These are phyloP conservation scores for Tylopilus intermedius DNA, from an alignment of 768 basidiomycete genomes.

Conservation along the genomic window DNA sequence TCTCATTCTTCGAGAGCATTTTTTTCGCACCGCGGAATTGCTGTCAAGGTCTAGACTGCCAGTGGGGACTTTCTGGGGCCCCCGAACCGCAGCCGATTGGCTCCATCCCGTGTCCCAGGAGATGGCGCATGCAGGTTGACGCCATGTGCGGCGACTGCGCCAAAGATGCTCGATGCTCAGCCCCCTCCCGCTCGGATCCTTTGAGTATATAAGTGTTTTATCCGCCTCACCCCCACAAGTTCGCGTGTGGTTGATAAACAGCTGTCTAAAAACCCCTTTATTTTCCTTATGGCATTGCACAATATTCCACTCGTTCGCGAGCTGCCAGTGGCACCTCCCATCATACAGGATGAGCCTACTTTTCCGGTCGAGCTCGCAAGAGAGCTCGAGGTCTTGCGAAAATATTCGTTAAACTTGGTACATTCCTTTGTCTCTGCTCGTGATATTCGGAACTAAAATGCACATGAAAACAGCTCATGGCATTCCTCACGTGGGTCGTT, in stretches of 20 bases:
- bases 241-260: background rate
- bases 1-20: background rate
- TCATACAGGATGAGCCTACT: slow-evolving; percentile 1
- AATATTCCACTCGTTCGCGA: background rate
- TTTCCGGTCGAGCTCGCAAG: slow-evolving; percentile 13
- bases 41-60: slow-evolving; percentile 10
- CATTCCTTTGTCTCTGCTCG: background rate
- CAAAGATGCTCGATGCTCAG: background rate
- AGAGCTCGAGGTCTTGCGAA: slow-evolving; percentile 23
- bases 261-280: background rate
- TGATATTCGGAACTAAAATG: background rate
- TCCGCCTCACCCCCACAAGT: slow-evolving; percentile 8
- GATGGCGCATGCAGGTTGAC: background rate
- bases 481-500: slow-evolving; percentile 24
- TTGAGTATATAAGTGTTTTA: background rate
- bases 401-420: slow-evolving; percentile 20
- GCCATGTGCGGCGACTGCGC: background rate
- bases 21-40: background rate
- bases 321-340: background rate
- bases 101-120: background rate
- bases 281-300: slow-evolving; percentile 9
- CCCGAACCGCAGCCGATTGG: background rate
- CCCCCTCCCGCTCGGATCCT: background rate
- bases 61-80: background rate
- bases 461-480: slow-evolving; percentile 18